Evolutionary conservation across 805 yeast species (phyloP), one percentile per base, ranked within the genome.

Genomic region (Saccharomycopsis synnaedendra): DNA sequence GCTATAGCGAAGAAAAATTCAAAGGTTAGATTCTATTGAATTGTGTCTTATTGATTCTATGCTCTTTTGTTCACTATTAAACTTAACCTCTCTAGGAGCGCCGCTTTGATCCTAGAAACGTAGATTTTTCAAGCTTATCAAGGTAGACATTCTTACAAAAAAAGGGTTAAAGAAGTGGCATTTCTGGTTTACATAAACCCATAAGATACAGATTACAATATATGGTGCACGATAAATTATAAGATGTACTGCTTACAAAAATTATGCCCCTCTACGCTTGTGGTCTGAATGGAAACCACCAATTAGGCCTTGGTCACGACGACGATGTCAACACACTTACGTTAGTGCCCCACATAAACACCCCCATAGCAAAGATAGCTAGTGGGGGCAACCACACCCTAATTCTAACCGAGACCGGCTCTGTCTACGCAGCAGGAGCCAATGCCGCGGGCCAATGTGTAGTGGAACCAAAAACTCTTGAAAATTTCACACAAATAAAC

Each of bases 381-480:
- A 78, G 88, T 56, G 97, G 96, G 3, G 97, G 97, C 0, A 89
- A 89, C 56, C 97, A 90, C 60, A 81, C 95, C 0, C 56, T 85
- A 11, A 52, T 86, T 2, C 59, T 87, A 5, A 60, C 74, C 8
- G 66, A 62, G 1, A 63, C 70, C 42, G 90, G 90, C 1, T 59
- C 63, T 0, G 60, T 81, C 1, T 79, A 62, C 53, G 74, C 74
- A 0, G 55, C 76, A 44, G 97, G 97, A 1, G 76, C 69, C 47
- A 81, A 80, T 55, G 45, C 63, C 0, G 46, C 53, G 39, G 80
- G 83, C 1, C 88, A 84, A 59, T 71, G 77, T 54, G 79, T n/a
- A 34, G n/a, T 34, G 2, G 8, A 8, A 34, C 10, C 8, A 39
- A 11, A 39, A 9, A 11, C 41, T 9, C 41, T 39, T 39, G 29